These are phyloP conservation scores for Malus hybrid DNA, from an alignment of 331 rosid genomes.

Conservation along the genomic window DNA sequence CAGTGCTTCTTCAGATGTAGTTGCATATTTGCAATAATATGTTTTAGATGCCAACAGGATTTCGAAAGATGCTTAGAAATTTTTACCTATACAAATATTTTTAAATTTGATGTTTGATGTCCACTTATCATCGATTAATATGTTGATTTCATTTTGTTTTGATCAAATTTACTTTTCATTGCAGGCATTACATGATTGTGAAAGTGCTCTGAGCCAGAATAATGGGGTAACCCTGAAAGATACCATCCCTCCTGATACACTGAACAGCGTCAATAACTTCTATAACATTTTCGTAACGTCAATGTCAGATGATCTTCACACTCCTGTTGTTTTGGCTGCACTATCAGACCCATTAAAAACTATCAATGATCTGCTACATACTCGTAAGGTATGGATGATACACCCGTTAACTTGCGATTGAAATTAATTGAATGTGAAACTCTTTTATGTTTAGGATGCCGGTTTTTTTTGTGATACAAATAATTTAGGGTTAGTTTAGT, in stretches of 20 bases:
- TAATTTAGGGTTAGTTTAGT: background rate
- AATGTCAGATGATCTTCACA: constrained; percentile 93
- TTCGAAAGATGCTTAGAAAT: background rate
- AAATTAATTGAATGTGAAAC: background rate
- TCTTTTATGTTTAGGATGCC: background rate
- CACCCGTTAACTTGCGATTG: background rate
- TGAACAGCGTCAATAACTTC: constrained; percentile 41
- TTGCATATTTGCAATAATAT: background rate
- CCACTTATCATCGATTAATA: background rate
- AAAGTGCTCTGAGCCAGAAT: constrained; percentile 50
- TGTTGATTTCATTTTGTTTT: background rate
- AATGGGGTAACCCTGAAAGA: constrained; percentile 47
- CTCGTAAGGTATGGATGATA: constrained; percentile 56
- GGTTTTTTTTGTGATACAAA: background rate
- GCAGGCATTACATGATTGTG: constrained; percentile 87
- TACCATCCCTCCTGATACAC: constrained; percentile 45
- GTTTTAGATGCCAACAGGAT: background rate
- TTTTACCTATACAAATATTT: background rate
- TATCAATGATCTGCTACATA: constrained; percentile 79
- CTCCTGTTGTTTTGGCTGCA: constrained; percentile 74
- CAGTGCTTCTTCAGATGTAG: background rate
- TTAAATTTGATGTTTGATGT: background rate
- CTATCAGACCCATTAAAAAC: constrained; percentile 80
- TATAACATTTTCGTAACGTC: constrained; percentile 52
- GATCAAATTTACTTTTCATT: constrained; percentile 16